A percentile compares a stretch with the other conserved stretches of the same genome.
Evolutionary conservation across 805 yeast genomes (phyloP).

Genomic region (Kregervanrija pseudodelftensis): DNA sequence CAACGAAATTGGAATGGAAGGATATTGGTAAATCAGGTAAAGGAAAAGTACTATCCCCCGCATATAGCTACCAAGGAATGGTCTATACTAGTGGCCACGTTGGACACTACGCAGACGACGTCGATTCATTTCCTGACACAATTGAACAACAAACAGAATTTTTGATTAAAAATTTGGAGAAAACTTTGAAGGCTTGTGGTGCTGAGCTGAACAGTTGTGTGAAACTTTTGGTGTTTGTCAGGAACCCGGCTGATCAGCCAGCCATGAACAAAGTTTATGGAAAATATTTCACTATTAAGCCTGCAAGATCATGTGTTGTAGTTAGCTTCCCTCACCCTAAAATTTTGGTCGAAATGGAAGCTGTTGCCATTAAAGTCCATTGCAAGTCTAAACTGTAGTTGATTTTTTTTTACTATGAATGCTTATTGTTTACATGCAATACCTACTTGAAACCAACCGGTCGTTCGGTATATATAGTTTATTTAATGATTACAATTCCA

Average conservation of each 20-base stretch:
- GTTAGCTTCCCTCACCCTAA: conserved; percentile 43
- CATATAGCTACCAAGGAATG: not conserved
- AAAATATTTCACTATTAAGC: conserved; percentile 38
- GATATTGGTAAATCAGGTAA: not conserved
- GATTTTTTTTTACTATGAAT: too few species aligned
- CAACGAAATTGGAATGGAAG: conserved; percentile 6
- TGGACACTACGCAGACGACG: conserved; percentile 19
- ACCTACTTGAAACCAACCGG: too few species aligned
- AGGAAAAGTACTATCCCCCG: not conserved
- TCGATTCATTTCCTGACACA: conserved; percentile 32
- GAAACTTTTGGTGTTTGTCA: conserved; percentile 42
- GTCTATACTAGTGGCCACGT: conserved; percentile 18
- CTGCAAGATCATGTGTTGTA: conserved; percentile 46
- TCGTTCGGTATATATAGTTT: too few species aligned
- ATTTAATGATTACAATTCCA: too few species aligned
- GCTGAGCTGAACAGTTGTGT: conserved; percentile 37
- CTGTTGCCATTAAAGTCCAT: conserved; percentile 27
- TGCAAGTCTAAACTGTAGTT: conserved; percentile 12
- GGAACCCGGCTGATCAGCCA: conserved; percentile 33
- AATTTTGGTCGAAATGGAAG: conserved; percentile 44
- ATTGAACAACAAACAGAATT: conserved; percentile 37
- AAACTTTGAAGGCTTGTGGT: conserved; percentile 35
- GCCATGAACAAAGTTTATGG: conserved; percentile 40
- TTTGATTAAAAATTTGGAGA: conserved; percentile 36
- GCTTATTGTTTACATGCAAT: too few species aligned